Conservation (phyloP, 768 basidiomycete genomes). For the Macrolepiota fuliginosa region DNA sequence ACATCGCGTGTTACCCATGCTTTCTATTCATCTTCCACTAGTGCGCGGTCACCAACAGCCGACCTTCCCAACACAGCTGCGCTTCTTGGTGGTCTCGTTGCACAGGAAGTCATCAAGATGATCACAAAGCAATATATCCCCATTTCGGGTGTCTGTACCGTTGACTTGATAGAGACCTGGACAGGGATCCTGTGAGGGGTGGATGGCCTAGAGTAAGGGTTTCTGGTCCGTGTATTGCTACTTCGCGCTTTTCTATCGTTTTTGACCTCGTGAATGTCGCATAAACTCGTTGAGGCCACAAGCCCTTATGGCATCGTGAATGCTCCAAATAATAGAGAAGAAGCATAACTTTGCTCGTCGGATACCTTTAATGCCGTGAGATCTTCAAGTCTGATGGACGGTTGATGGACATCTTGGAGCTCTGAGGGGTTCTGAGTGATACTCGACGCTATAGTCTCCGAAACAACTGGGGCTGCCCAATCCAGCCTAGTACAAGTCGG, state of each 20-base stretch:
- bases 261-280: neutral
- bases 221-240: neutral
- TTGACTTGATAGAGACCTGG: slow-evolving; percentile 83
- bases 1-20: slow-evolving; percentile 15
- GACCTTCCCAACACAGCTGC: slow-evolving; percentile 94
- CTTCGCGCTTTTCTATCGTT: neutral
- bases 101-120: slow-evolving; percentile 97
- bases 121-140: slow-evolving; percentile 96
- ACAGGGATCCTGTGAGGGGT: slow-evolving; percentile 49
- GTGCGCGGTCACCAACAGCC: slow-evolving; percentile 75
- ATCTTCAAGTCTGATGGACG: neutral
- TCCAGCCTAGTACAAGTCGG: neutral
- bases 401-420: neutral
- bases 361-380: neutral
- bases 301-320: neutral
- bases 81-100: slow-evolving; percentile 89
- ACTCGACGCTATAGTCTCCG: neutral
- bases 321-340: neutral
- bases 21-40: slow-evolving; percentile 24
- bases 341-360: neutral
- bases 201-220: neutral
- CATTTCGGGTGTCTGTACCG: slow-evolving; percentile 76
- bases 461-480: neutral
- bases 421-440: neutral
- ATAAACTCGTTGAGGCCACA: neutral